Conservation (phyloP, 2,329 filamentous ascomycete genomes). For the Aspergillus ibericus region DNA sequence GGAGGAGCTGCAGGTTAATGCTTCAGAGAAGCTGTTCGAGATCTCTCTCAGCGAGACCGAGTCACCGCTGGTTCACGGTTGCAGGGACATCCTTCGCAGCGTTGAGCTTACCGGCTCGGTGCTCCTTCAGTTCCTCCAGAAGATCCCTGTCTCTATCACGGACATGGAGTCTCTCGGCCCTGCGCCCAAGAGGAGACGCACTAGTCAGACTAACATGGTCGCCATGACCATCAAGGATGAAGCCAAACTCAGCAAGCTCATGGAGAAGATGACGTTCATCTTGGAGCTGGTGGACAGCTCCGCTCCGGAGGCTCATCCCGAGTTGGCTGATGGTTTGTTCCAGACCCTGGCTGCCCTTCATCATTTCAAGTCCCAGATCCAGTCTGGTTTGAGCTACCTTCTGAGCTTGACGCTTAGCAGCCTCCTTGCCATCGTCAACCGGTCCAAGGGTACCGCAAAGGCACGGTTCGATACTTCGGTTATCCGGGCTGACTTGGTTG, state of each 20-base stretch:
- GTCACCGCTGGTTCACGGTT: constrained; percentile 31
- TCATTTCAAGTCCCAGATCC: constrained; percentile 75
- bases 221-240: constrained; percentile 63
- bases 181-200: constrained; percentile 75
- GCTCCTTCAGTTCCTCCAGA: constrained; percentile 70
- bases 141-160: constrained; percentile 67
- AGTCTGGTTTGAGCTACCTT: constrained; percentile 86
- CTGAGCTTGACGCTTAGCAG: constrained; percentile 81
- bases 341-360: constrained; percentile 83
- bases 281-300: constrained; percentile 85
- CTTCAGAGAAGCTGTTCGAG: constrained; percentile 43
- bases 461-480: constrained; percentile 71
- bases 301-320: constrained; percentile 68
- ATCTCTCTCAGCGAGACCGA: constrained; percentile 37
- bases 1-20: constrained; percentile 37
- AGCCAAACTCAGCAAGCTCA: constrained; percentile 64
- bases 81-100: constrained; percentile 68
- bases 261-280: constrained; percentile 80
- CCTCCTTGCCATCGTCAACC: constrained; percentile 79
- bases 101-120: constrained; percentile 73
- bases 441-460: constrained; percentile 55
- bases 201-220: constrained; percentile 69
- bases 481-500: constrained; percentile 84
- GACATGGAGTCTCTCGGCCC: constrained; percentile 71
- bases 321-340: constrained; percentile 78